Evolutionary conservation across 768 basidiomycete genomes (phyloP), one percentile per base, ranked within the genome.

Genomic region (Trametes punicea): DNA sequence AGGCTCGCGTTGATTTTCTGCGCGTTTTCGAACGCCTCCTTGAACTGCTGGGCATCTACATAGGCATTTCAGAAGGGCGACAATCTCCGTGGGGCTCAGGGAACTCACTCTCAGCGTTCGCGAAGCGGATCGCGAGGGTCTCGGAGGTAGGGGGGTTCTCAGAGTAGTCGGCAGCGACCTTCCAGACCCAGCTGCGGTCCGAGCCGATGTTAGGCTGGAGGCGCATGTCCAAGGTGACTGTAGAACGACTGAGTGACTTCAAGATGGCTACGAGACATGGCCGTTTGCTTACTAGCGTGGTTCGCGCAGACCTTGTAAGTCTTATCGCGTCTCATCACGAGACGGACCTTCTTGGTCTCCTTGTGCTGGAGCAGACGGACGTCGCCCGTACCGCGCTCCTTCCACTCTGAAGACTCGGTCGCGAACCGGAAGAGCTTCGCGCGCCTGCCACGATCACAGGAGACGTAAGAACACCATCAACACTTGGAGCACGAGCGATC

Each of bases 261-360:
- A 44, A 40, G 48, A 33, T 31, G 23, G 13, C 46, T n/a, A 44
- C 21, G 74, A 15, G 27, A 5, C 15, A 36, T 15, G 5, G 42
- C n/a, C 27, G 25, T 38, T 40, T 23, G 27, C 79, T 75, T 67
- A 98, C 97, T 85, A 62, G 83, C 74, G 75, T 98, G 97, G 78
- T 99, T 99, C 55, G 97, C 97, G 74, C 97, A 98, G 75, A 98
- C 95, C 74, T 99, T 98, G 74, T 93, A 81, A 45, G 97, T 99
- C 85, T 98, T 98, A 81, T 99, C 97, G 74, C 97, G 90, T 76
- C 96, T 81, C 97, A 99, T 99, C 71, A 99, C 93, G 60, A 99
- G 83, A 60, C 97, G 83, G 67, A 96, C 81, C 75, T 95, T 98
- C 79, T 88, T 86, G 46, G 87, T 88, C 68, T 84, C 84, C 73